phyloP scores from a whole-genome alignment of 768 basidiomycete species.

The Cystoderma amianthinum region DNA sequence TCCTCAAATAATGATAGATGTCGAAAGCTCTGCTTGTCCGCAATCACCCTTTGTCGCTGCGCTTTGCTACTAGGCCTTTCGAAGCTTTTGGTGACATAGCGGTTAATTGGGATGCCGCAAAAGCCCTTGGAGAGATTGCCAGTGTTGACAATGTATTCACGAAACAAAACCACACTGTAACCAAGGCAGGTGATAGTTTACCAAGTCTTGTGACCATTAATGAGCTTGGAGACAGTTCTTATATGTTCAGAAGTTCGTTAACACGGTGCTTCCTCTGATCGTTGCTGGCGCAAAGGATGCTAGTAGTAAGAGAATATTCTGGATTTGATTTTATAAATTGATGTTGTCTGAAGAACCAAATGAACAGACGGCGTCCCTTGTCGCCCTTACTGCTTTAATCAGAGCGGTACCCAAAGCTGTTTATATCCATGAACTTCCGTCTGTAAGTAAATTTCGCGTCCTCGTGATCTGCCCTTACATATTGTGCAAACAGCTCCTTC shows the following conservation, averaged over 20 bases:
- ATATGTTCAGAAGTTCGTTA: constrained; percentile 72
- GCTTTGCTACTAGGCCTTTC: constrained; percentile 60
- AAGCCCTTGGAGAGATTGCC: constrained; percentile 62
- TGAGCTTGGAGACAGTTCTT: constrained; percentile 43
- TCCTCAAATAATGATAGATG: constrained; percentile 44
- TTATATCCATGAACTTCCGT: constrained; percentile 62
- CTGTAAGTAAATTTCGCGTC: constrained; percentile 29
- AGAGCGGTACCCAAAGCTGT: constrained; percentile 71
- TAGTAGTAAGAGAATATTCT: constrained; percentile 31
- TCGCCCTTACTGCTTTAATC: constrained; percentile 78
- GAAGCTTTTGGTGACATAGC: constrained; percentile 58
- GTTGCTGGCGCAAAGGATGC: constrained; percentile 55
- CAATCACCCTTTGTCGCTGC: constrained; percentile 51
- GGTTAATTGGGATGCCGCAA: constrained; percentile 70
- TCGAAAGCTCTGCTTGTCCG: constrained; percentile 75
- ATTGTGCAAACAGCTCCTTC: constrained; percentile 60
- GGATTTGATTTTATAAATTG: neutral
- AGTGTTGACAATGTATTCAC: constrained; percentile 57
- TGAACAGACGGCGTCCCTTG: constrained; percentile 64
- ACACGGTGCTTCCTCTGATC: constrained; percentile 65
- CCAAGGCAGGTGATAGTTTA: constrained; percentile 48
- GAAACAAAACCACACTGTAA: constrained; percentile 71
- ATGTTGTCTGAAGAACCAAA: constrained; percentile 29
- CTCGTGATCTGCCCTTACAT: neutral
- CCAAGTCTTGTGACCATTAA: neutral